Base-by-base conservation (phyloP, 2,329 filamentous ascomycete species). In the Diaporthe humulicola region DNA sequence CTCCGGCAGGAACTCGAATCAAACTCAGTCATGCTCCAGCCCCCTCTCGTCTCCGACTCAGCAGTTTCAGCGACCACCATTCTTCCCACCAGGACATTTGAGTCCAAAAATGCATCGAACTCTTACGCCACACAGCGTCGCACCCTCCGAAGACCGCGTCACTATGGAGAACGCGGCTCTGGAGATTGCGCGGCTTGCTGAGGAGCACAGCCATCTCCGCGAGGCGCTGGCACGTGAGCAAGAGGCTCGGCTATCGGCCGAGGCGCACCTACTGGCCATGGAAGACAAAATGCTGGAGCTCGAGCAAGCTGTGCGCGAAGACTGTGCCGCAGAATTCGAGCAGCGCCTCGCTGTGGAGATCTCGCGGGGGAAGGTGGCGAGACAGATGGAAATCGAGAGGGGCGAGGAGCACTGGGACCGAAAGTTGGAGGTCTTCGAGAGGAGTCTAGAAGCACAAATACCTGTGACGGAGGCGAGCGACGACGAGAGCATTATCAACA, bases 311-410 rank as follows among this genome's bases (percentile, higher is more conserved):
- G 91, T 98, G 40, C 92, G 97, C 30, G 96, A 98, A 80, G 96
- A 98, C 78, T 96, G 96, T 79, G 96, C 92, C 78, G 88, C 86
- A 3, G 97, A 98, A 80, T 97, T 98, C 86, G 97, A 99, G 80
- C 87, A 90, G 75, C 90, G 91, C 15, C 88, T 98, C 61, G 90
- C 92, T 28, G 85, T 92, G 17, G 95, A 98, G 82, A 90, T 94
- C 82, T 89, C 90, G 14, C 88, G 94, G n/a, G 98, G 95, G 94
- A 93, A 96, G 81, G 90, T 89, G 0, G 93, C 91, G 0, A 90
- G 95, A 82, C 93, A 94, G 25, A 90, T 93, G 7, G 95, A 98
- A 82, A 90, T 91, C 76, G 95, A 97, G 79, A 90, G 92, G 58
- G 92, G 92, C 70, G 95, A 98, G 76, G 94, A 94, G 81, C 95